These are phyloP conservation scores for Solanum sparsipilum DNA, from an alignment of 257 asterid species.

Conservation along the genomic window DNA sequence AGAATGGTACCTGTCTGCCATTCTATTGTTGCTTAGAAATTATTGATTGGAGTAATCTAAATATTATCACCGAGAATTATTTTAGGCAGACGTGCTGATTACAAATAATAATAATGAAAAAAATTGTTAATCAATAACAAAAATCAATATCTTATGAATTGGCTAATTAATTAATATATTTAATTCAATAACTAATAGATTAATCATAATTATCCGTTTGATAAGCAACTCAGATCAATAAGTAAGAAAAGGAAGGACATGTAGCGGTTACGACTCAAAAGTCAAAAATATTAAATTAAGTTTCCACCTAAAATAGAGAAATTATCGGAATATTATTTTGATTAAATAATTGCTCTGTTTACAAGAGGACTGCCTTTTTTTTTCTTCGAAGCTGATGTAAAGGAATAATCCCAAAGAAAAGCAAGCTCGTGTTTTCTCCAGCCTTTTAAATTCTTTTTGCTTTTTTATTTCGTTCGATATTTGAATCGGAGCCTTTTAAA, in stretches of 20 bases:
- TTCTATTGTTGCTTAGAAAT: neutral
- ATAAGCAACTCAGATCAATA: neutral
- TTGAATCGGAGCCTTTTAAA: too few species aligned
- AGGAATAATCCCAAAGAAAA: neutral
- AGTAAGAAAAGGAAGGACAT: neutral
- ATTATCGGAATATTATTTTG: neutral
- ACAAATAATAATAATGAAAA: neutral
- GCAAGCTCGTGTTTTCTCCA: neutral
- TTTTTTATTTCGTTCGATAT: neutral
- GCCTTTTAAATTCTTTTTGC: neutral
- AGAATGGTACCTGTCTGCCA: neutral
- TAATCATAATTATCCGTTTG: neutral
- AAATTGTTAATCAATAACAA: too few species aligned
- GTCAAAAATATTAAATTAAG: neutral
- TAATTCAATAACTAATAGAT: neutral
- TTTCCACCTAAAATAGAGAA: neutral
- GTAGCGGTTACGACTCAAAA: neutral
- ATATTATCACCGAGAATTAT: neutral
- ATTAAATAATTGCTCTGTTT: neutral
- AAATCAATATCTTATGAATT: neutral
- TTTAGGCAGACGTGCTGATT: neutral
- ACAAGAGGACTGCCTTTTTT: too few species aligned
- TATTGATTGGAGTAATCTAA: neutral
- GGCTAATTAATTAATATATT: neutral
- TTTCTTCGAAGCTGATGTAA: neutral